Evolutionary conservation across 345 rosid genomes (phyloP).

Genomic region (Mallotus nudiflorus): DNA sequence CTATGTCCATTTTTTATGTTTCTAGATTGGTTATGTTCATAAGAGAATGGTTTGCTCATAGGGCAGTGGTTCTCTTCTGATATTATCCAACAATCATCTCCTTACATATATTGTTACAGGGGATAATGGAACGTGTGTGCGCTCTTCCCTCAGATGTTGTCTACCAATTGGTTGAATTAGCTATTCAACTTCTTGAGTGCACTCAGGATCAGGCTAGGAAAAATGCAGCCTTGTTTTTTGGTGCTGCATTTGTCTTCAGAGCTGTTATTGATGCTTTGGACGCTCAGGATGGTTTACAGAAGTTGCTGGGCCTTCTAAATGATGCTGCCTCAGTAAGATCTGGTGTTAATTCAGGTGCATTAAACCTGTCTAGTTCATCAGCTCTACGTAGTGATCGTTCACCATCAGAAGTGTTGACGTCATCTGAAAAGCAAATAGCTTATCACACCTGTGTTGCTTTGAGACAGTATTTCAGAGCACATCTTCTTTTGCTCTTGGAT

Average conservation of each 20-base stretch:
- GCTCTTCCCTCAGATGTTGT: slow-evolving; percentile 87
- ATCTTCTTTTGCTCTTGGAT: slow-evolving; percentile 85
- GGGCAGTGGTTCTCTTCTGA: neutral
- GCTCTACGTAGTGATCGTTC: slow-evolving; percentile 71
- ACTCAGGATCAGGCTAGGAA: slow-evolving; percentile 89
- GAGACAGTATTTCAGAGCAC: slow-evolving; percentile 98
- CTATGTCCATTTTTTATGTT: slow-evolving; percentile 1
- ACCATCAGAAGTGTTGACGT: slow-evolving; percentile 79
- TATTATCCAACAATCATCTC: slow-evolving; percentile 1
- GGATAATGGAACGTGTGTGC: slow-evolving; percentile 98
- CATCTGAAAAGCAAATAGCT: slow-evolving; percentile 94
- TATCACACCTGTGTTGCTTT: slow-evolving; percentile 90
- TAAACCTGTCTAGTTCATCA: slow-evolving; percentile 47
- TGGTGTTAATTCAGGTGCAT: slow-evolving; percentile 65
- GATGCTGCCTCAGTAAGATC: slow-evolving; percentile 92
- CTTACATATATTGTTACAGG: slow-evolving; percentile 49
- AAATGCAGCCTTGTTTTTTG: slow-evolving; percentile 90
- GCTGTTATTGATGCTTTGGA: slow-evolving; percentile 98
- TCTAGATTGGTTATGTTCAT: too few relatives aligned
- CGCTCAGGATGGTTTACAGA: slow-evolving; percentile 80
- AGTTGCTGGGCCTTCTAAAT: slow-evolving; percentile 68
- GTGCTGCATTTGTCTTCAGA: slow-evolving; percentile 93
- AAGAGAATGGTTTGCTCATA: slow-evolving; percentile 1
- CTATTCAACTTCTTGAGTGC: slow-evolving; percentile 82
- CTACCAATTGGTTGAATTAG: slow-evolving; percentile 81